Base-by-base conservation (phyloP, 306 rosid genomes). In the Castanea sativa region DNA sequence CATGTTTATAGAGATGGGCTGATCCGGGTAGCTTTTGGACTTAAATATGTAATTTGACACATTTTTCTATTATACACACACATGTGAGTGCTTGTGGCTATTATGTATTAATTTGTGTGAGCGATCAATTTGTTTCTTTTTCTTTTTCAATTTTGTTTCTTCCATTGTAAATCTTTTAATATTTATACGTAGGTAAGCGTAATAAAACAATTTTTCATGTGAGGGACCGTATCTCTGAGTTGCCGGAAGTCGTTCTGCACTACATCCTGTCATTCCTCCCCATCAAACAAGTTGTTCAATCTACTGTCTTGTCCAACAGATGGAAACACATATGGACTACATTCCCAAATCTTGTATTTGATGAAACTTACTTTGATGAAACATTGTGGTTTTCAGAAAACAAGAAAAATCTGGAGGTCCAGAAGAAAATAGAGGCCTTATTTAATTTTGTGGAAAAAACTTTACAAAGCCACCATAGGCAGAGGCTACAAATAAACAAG, bases 241-340 rank as follows among this genome's bases (percentile, higher is more conserved):
- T 86, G 9, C 86, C 85, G 10, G 79, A 69, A 65, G 18, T 9
- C 1, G 71, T 83, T 57, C 83, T 80, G 71, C 81, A 83, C 59
- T 69, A 74, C 64, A 86, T 86, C 65, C 25, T 74, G 5, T 80
- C 87, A 11, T 77, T 73, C 71, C 35, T 83, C 16, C 83, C 89
- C 14, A 51, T 61, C n/a, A 73, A 77, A 57, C 80, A 80, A 63
- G 86, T 79, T 38, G 74, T 35, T 51, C 79, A 79, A 79, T 80
- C 87, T 20, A 77, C 76, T 77, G 63, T 86, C 70, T 83, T 86
- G 71, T 83, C 87, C 55, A 77, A 74, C 74, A 55, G 27, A 1
- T 83, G 89, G 87, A 68, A 35, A 10, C 79, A 83, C 4, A 65
- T 79, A 29, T 77, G 83, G 83, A 8, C 16, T 38, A 76, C 81